phyloP scores from a whole-genome alignment of 768 basidiomycete species.

The Lactarius hatsudake region DNA sequence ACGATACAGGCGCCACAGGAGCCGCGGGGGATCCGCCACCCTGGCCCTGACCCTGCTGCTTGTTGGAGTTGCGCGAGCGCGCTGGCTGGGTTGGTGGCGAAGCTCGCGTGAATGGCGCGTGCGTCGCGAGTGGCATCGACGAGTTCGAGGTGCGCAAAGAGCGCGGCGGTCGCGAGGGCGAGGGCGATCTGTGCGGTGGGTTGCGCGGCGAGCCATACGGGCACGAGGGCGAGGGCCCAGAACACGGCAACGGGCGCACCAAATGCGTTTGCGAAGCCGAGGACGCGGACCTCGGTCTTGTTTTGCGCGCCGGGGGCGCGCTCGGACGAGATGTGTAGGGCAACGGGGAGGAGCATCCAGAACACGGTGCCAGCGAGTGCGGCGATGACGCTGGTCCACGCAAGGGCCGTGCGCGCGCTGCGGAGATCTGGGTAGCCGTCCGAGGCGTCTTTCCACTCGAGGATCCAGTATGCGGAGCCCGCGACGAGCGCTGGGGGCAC shows the following conservation, averaged over 20 bases:
- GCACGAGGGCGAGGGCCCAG: slow-evolving; percentile 60
- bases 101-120: slow-evolving; percentile 47
- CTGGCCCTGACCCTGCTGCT: slow-evolving; percentile 21
- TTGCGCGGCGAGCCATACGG: slow-evolving; percentile 67
- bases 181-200: slow-evolving; percentile 82
- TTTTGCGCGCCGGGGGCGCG: slow-evolving; percentile 30
- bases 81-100: slow-evolving; percentile 47
- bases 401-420: slow-evolving; percentile 55
- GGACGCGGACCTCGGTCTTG: slow-evolving; percentile 51
- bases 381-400: slow-evolving; percentile 50
- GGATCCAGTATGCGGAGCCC: slow-evolving; percentile 68
- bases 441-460: slow-evolving; percentile 75
- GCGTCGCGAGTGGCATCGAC: slow-evolving; percentile 81
- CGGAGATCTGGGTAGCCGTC: slow-evolving; percentile 48
- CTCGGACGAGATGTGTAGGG: slow-evolving; percentile 57
- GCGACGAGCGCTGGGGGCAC: slow-evolving; percentile 57
- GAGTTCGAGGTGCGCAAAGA: slow-evolving; percentile 78
- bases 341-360: slow-evolving; percentile 75
- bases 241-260: slow-evolving; percentile 87
- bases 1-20: slow-evolving; percentile 30
- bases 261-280: slow-evolving; percentile 88
- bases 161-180: slow-evolving; percentile 56
- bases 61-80: slow-evolving; percentile 38
- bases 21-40: slow-evolving; percentile 33
- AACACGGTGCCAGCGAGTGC: slow-evolving; percentile 52